These are phyloP conservation scores for Penicillium digitatum DNA, from an alignment of 2,329 filamentous ascomycete species.

Conservation along the genomic window DNA sequence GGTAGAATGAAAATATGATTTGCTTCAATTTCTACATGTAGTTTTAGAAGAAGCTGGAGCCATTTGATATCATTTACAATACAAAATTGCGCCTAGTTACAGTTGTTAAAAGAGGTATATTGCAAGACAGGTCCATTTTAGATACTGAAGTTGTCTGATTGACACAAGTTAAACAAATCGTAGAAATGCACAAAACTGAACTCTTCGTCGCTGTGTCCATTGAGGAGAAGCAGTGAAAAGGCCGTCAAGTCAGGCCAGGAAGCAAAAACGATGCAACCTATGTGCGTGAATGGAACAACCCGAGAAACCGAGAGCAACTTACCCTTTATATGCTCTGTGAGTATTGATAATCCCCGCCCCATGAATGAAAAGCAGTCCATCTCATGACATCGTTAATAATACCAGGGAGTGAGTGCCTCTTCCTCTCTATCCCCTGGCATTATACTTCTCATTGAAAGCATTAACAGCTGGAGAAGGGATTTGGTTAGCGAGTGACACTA, in stretches of 20 bases:
- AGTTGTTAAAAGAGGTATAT: neutral
- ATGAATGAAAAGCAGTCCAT: conserved; percentile 13
- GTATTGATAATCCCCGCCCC: conserved; percentile 9
- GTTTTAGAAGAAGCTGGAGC: neutral
- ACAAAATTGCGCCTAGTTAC: neutral
- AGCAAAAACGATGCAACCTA: conserved; percentile 1
- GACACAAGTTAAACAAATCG: neutral
- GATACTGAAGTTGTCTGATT: neutral
- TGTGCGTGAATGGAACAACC: conserved; percentile 4
- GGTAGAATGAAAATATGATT: neutral
- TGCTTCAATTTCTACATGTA: neutral
- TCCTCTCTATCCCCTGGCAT: conserved; percentile 52
- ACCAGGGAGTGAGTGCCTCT: neutral
- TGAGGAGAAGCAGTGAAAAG: neutral
- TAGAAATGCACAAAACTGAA: neutral
- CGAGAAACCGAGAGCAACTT: neutral
- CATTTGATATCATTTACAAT: neutral
- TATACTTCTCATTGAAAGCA: conserved; percentile 65
- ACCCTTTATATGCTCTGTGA: neutral
- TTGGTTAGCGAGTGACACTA: conserved; percentile 10
- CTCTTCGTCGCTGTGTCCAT: neutral
- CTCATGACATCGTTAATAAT: conserved; percentile 23
- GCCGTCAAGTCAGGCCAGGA: neutral
- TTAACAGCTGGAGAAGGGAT: conserved; percentile 50
- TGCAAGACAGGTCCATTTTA: neutral